Evolutionary conservation across 73 alveolate species (phyloP), one percentile per base, ranked within the genome.

Genomic region (Paraurostyla sp.): DNA sequence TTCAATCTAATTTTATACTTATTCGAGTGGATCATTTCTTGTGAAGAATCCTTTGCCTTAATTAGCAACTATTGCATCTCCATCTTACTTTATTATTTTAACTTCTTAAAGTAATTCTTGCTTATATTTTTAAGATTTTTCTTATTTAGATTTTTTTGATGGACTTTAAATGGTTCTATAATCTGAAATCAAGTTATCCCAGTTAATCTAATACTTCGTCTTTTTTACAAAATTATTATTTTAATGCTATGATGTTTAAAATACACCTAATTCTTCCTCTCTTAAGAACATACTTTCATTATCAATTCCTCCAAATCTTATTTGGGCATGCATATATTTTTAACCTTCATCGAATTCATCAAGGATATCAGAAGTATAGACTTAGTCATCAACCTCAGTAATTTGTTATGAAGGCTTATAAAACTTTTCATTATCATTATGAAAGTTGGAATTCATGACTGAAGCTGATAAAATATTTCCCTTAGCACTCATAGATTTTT

Each of bases 1-100:
- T 40, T 65, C 82, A 15, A 65, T 36, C 35, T 65, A 3, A 1
- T 32, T 4, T 65, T 32, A 22, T 6, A 38, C 56, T 6, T 15
- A 15, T 6, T 65, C 82, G 16, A 36, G 41, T 36, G 82, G 82
- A 65, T 65, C 82, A 65, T 38, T 65, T 65, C 82, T 65, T 6
- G 82, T 38, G 58, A 65, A 65, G 23, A 65, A 65, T 36, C 82
- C 82, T 38, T 65, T 65, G 13, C 82, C 82, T 22, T 65, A 38
- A 65, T 65, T 65, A 30, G 82, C 82, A 38, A 65, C 82, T 15
- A 65, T 65, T 15, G 82, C 82, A 11, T 65, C 82, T 7, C 60
- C 82, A 65, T 65, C 82, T 38, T 65, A 40, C 25, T 65, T 36
- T 2, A 65, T 65, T 22, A 13, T 15, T 40, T 65, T 65, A 13